phyloP scores from a whole-genome alignment of 768 basidiomycete genomes.

The Suillus ampliporus region DNA sequence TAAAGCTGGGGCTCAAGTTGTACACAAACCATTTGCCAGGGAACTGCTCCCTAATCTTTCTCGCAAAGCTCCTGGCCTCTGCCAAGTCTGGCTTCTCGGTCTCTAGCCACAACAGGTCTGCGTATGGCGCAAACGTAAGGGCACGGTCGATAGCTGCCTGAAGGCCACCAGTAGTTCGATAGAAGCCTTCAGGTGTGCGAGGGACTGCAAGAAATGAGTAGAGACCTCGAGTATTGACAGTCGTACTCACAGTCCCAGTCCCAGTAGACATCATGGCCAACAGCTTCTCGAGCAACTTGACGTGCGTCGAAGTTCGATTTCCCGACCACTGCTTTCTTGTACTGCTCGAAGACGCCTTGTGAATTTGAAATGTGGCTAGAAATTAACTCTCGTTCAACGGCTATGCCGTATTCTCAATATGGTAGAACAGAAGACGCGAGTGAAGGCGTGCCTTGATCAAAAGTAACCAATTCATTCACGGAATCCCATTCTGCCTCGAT shows the following conservation, averaged over 20 bases:
- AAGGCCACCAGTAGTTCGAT: conserved; percentile 84
- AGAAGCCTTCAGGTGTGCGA: conserved; percentile 89
- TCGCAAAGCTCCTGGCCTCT: conserved; percentile 79
- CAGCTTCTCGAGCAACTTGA: conserved; percentile 71
- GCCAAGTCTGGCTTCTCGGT: conserved; percentile 87
- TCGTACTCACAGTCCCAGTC: conserved; percentile 78
- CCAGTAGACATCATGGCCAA: conserved; percentile 74
- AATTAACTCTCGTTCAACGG: conserved; percentile 29
- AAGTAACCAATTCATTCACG: conserved; percentile 74
- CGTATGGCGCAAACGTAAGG: conserved; percentile 80
- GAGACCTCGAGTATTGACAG: not conserved
- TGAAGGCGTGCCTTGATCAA: conserved; percentile 71
- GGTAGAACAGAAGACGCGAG: conserved; percentile 7
- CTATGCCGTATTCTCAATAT: conserved; percentile 15
- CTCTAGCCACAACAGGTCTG: conserved; percentile 93
- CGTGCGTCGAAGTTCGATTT: conserved; percentile 79
- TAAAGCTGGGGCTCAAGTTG: conserved; percentile 93
- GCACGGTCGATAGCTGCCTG: conserved; percentile 84
- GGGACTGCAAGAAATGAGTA: conserved; percentile 57
- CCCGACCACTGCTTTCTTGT: conserved; percentile 59
- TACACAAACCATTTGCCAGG: conserved; percentile 87
- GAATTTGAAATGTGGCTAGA: conserved; percentile 29
- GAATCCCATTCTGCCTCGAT: conserved; percentile 81
- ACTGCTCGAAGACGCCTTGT: conserved; percentile 58
- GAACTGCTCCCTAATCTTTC: conserved; percentile 70